Base-by-base conservation (phyloP, 2,329 filamentous ascomycete species). In the Alternaria gaisen region DNA sequence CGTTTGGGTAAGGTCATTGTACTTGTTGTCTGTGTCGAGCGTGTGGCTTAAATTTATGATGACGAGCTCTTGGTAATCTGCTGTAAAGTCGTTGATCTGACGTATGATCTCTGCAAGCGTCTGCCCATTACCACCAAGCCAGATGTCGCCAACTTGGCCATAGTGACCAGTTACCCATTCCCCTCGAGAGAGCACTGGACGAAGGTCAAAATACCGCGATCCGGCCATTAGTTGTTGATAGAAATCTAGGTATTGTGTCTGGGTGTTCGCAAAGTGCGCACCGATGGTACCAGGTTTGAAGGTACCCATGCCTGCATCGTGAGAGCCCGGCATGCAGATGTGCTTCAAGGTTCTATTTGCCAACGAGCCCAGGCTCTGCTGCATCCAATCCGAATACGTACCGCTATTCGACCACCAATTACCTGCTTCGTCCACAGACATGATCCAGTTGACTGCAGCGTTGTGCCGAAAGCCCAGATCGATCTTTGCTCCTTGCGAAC, bases 251-350 rank as follows among this genome's bases (percentile, higher is more conserved):
- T 79, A 79, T 53, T 85, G 83, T 0, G 81, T 82, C 58, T 82
- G 79, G 0, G 80, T 83, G 57, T 84, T 84, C 11, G 70, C 62
- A n/a, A 72, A 69, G 18, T 71, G 71, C 4, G 79, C 81, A 11
- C 80, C 72, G 36, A 77, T 72, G 5, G 82, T 81, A 14, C 76
- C 73, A 2, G 70, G 66, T 14, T 71, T 79, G 61, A 82, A 82
- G 1, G 62, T 74, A 24, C 76, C 80, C 82, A 85, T 85, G n/a
- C 82, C 83, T 0, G 82, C 76, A 58, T 85, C 82, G 60, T 85
- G 83, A 4, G 81, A 79, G 9, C 83, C 83, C 0, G 83, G 83
- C 76, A 85, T 80, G 50, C 80, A 77, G 18, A 85, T 75, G 30
- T 84, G 78, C 53, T 80, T 80, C 0, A 85, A 68, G 1, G 77